Evolutionary conservation across 2,329 filamentous ascomycete species (phyloP), one percentile per base, ranked within the genome.

Genomic region (Xylaria sp.): DNA sequence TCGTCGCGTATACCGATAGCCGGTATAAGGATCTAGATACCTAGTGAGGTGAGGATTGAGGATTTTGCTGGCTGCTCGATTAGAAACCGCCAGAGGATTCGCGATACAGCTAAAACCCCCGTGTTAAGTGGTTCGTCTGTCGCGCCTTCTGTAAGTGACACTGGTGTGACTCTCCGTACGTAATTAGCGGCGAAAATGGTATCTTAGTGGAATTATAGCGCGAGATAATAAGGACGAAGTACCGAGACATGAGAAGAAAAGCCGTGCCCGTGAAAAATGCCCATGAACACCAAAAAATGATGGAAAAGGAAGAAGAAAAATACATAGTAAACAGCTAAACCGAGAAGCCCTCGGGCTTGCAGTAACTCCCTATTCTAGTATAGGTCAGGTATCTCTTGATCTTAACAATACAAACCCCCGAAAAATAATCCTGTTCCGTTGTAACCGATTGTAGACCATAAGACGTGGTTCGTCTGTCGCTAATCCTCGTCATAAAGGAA

Each of bases 401-500:
- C 30, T 35, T 37, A 30, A 30, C 4, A 30, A 30, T 30, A 30
- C 53, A 39, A 50, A 39, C 54, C 47, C 50, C 59, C 44, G 57
- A 51, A 39, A 49, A 13, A 46, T 50, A 16, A 52, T 46, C 55
- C 46, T 19, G 54, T 57, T 35, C 55, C 61, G 54, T 58, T 47
- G 30, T 18, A 42, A 49, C 42, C 23, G 34, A n/a, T 2, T 16
- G 23, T 51, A 51, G 49, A 51, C 49, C 49, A 16, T 50, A 35
- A 58, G 34, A 55, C 35, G 52, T 59, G 46, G 39, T 53, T 58
- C 51, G 52, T 61, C 57, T 52, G 50, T 61, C 52, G 57, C 44
- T 52, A 54, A 49, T 58, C 52, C 54, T 55, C 49, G 47, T 53
- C 47, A 55, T 49, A 53, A 54, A 44, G n/a, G 51, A 59, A 51